Conservation (phyloP, 75 land plant genomes). For the Chamaecyparis obtusa region DNA sequence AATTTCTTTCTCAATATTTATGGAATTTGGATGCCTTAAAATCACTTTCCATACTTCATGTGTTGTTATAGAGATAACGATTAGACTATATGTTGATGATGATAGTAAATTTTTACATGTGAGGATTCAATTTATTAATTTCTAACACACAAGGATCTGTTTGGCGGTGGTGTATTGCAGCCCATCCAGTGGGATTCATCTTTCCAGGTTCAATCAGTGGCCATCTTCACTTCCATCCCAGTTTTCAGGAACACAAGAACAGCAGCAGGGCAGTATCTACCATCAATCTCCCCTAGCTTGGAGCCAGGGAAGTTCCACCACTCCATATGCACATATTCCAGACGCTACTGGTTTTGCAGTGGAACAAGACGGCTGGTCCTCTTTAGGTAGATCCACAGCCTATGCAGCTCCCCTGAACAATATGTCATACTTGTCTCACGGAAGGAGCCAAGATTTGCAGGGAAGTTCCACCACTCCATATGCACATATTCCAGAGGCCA, state of each 20-base stretch:
- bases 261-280: background rate
- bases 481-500: background rate
- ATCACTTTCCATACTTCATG: too few species aligned
- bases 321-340: background rate
- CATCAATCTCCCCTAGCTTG: background rate
- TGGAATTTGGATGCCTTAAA: too few species aligned
- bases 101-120: too few species aligned
- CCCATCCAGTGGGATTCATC: background rate
- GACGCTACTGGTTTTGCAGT: background rate
- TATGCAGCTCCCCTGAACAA: background rate
- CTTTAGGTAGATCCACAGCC: background rate
- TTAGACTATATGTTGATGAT: too few species aligned
- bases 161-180: background rate
- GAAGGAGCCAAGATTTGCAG: too few species aligned
- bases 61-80: too few species aligned
- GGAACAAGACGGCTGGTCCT: background rate
- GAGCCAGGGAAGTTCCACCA: background rate
- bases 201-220: background rate
- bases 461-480: too few species aligned
- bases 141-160: background rate
- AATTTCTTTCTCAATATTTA: too few species aligned
- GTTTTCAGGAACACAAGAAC: background rate
- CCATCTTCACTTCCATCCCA: background rate
- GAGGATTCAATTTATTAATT: background rate
- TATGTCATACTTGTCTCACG: background rate